phyloP scores from a whole-genome alignment of 2,329 filamentous ascomycete genomes.

The Alternaria sp. region DNA sequence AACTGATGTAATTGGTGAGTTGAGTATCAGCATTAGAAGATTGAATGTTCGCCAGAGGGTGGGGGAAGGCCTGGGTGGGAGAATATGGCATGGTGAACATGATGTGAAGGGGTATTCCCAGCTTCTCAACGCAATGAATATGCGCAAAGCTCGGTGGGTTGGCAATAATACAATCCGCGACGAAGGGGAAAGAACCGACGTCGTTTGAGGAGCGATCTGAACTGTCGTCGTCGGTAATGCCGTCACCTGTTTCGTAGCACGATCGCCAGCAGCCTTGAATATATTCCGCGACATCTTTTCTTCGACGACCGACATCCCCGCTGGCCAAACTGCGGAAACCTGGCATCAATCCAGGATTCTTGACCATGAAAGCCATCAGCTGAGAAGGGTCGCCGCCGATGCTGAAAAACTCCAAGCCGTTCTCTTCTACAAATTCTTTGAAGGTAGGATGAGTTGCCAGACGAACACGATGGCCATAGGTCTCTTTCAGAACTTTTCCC shows the following conservation, averaged over 20 bases:
- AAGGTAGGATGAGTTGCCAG: conserved; percentile 34
- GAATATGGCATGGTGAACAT: conserved; percentile 70
- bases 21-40: conserved; percentile 35
- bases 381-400: conserved; percentile 44
- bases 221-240: conserved; percentile 6
- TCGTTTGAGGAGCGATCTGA: background rate
- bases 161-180: conserved; percentile 79
- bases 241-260: conserved; percentile 45
- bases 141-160: conserved; percentile 80
- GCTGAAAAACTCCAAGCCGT: conserved; percentile 43
- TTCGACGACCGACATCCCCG: conserved; percentile 42
- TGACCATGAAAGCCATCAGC: conserved; percentile 59
- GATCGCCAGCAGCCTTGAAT: conserved; percentile 36
- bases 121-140: conserved; percentile 72
- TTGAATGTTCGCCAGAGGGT: conserved; percentile 58
- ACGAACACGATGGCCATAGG: conserved; percentile 38
- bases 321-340: conserved; percentile 23
- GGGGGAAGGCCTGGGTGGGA: conserved; percentile 53
- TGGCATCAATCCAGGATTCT: conserved; percentile 52
- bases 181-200: conserved; percentile 63
- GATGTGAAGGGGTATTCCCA: conserved; percentile 75
- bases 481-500: conserved; percentile 54
- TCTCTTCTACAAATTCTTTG: conserved; percentile 19
- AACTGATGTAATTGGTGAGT: conserved; percentile 53
- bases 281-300: conserved; percentile 30